Evolutionary conservation across 2,329 filamentous ascomycete genomes (phyloP), one percentile per base, ranked within the genome.

Genomic region (Leptosphaerulina australis): DNA sequence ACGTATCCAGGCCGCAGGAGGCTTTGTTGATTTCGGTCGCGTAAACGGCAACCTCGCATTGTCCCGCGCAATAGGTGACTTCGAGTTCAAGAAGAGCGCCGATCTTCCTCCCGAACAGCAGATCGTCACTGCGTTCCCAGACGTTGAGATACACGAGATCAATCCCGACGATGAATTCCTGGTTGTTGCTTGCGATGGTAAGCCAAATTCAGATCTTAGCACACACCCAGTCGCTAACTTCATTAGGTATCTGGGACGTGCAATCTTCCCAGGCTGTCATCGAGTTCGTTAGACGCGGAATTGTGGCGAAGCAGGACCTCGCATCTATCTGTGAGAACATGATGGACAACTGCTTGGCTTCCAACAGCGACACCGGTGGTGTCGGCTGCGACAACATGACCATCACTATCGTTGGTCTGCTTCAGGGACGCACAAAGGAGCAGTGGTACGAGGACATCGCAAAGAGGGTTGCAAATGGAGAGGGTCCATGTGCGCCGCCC

Each of bases 321-420:
- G 86, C 92, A 47, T 89, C 90, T 73, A 97, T 99, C 68, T 97
- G 93, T 75, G 94, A 99, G 78, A 99, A 99, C 79, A 96, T 99
- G 91, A 99, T 99, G 94, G 93, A 99, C 80, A 99, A 97, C 79
- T 99, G 94, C 73, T 82, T 99, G 60, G 92, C 94, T 30, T 96
- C 92, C 55, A 97, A 96, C 83, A 96, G 92, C 62, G 94, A 99
- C 77, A 97, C 93, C 24, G 94, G 94, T 46, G 94, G 94, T 58
- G 93, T 99, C 55, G 94, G 94, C 55, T 99, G 94, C 75, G 94
- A 99, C 80, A 99, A 99, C 81, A 99, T 99, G 94, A 99, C 94
- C 63, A 97, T 99, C 88, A 80, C 88, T 64, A 83, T 99, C 60
- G 79, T 99, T 69, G 94, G 88, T 62, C 85, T 99, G 71, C 83